Percentiles rank a stretch among this genome's conserved stretches.
Evolutionary conservation across 345 rosid species (phyloP).

Genomic region (Jatropha curcas): DNA sequence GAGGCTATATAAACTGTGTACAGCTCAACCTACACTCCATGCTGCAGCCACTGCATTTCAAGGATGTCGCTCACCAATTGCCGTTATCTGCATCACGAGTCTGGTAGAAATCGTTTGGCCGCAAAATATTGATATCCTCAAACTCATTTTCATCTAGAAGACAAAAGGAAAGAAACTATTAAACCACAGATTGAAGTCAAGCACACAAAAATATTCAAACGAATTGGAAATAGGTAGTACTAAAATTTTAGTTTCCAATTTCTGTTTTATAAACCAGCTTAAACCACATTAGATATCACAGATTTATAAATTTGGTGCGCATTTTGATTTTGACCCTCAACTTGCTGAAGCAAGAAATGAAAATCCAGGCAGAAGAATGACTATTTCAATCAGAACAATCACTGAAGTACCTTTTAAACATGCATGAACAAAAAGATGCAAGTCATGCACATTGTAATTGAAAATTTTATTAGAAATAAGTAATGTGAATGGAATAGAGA

Average conservation of each 20-base stretch:
- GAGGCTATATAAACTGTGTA: not conserved
- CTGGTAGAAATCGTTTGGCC: conserved; percentile 60
- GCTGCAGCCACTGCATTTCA: not conserved
- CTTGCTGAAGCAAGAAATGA: not conserved
- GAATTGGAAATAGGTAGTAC: not conserved
- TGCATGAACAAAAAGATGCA: not conserved
- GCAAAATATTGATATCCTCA: conserved; percentile 65
- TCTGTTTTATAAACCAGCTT: not conserved
- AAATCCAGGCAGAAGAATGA: no score
- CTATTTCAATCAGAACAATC: not conserved
- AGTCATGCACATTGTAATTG: not conserved
- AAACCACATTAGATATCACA: not conserved
- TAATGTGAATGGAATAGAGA: not conserved
- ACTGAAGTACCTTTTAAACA: not conserved
- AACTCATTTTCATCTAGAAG: conserved; percentile 65
- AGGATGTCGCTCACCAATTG: conserved; percentile 39
- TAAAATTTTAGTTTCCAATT: not conserved
- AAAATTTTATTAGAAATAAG: not conserved
- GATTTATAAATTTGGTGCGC: not conserved
- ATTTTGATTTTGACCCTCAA: not conserved
- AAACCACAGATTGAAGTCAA: conserved; percentile 4
- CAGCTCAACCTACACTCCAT: not conserved
- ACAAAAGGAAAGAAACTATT: not conserved
- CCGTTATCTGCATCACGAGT: conserved; percentile 56
- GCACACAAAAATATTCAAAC: not conserved